Evolutionary conservation across 179 eudicot genomes (phyloP), one percentile per base, ranked within the genome.

Genomic region (Beta corolliflora): DNA sequence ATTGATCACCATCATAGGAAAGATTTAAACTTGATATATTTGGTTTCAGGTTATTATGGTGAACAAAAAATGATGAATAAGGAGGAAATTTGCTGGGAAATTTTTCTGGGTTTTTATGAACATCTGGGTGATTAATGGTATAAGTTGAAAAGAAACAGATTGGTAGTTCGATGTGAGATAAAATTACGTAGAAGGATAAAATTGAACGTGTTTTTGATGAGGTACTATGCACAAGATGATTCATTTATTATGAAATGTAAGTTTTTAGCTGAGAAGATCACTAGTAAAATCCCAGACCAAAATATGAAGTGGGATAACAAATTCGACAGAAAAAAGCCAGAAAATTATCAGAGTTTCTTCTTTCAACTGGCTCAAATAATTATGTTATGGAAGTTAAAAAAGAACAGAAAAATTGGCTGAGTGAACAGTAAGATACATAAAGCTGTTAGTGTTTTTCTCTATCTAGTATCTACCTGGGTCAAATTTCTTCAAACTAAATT

Each of bases 131-230:
- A 50, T 76, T 23, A 48, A 41, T 9, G 9, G 48, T 21, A 67
- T 58, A 83, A 66, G 73, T 81, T 50, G 89, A 87, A 46, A 80
- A 84, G 75, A 21, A 80, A 73, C 29, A 67, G 66, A 71, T 45
- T 79, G 18, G 71, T 36, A 79, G 81, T 53, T 71, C 77, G 31
- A 78, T 53, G 54, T 3, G 83, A 58, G 80, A 55, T 53, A 87
- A 46, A 77, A 46, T 23, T 4, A 12, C 58, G 66, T 74, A 76
- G 14, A 70, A 29, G 53, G 79, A 44, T 31, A 50, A 25, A 5
- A 45, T 71, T 77, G 15, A 36, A 9, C 29, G 82, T 71, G 69
- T 85, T 67, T 73, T 77, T n/a, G 7, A 2, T 54, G 53, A 12
- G 13, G 1, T 64, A 15, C 2, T 53, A 19, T 67, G 66, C 31